Conservation (phyloP, 2,329 filamentous ascomycete species). For the Herpotrichia juniperi region DNA sequence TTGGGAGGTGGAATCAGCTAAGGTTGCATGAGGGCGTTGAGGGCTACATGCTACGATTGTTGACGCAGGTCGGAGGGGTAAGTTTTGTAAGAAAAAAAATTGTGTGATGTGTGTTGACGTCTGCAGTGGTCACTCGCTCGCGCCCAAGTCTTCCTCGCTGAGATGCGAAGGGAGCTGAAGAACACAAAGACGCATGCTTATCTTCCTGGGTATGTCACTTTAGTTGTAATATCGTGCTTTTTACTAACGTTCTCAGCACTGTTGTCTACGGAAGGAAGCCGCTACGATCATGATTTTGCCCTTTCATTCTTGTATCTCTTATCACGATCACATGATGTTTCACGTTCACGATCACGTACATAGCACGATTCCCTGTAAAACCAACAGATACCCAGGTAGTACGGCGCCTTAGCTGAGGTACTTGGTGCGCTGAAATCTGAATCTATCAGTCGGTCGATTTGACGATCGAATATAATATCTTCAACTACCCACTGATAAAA, state of each 20-base stretch:
- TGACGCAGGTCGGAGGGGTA: slow-evolving; percentile 43
- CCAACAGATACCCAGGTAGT: not conserved
- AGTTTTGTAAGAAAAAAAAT: slow-evolving; percentile 11
- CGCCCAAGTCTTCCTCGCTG: slow-evolving; percentile 45
- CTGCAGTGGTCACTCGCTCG: slow-evolving; percentile 37
- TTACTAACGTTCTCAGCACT: slow-evolving; percentile 20
- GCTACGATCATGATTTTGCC: slow-evolving; percentile 14
- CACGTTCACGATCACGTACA: not conserved
- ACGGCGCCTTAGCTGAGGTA: not conserved
- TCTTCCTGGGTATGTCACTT: slow-evolving; percentile 27
- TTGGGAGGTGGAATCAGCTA: slow-evolving; percentile 46
- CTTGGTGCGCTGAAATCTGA: not conserved
- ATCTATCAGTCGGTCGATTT: not conserved
- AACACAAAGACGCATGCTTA: slow-evolving; percentile 44
- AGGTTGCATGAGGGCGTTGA: slow-evolving; percentile 44
- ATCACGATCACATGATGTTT: not conserved
- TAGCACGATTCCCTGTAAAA: not conserved
- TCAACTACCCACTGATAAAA: too few relatives aligned
- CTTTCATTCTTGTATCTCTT: not conserved
- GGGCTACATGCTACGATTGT: slow-evolving; percentile 43
- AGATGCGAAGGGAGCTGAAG: slow-evolving; percentile 42
- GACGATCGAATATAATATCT: not conserved
- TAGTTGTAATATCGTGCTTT: not conserved
- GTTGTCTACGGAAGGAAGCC: slow-evolving; percentile 46
- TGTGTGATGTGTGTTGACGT: not conserved